Conservation (phyloP, 352 stramenopile species). For the Phytopythium delawarense region DNA sequence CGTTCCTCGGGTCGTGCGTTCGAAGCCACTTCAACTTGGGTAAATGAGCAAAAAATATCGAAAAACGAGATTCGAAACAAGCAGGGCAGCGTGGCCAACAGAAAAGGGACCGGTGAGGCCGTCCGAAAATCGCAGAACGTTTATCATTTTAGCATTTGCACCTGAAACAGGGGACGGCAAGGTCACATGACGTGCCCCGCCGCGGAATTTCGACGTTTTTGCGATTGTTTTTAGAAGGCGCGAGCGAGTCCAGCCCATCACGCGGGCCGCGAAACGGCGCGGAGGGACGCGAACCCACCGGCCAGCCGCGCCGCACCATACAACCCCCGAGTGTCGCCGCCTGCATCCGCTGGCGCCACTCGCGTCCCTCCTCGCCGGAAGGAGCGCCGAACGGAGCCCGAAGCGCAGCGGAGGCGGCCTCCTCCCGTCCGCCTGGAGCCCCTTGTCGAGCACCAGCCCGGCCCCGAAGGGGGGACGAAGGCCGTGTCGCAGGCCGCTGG, state of each 20-base stretch:
- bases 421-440: too few relatives aligned
- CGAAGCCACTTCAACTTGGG: background rate
- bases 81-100: background rate
- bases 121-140: background rate
- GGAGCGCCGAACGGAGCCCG: background rate
- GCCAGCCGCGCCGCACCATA: background rate
- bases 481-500: too few relatives aligned
- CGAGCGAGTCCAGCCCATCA: too few relatives aligned
- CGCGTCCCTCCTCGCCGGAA: background rate
- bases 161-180: too few relatives aligned
- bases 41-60: background rate
- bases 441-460: too few relatives aligned
- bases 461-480: too few relatives aligned
- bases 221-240: too few relatives aligned
- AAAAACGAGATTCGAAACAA: too few relatives aligned
- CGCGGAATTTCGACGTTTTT: background rate
- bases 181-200: too few relatives aligned
- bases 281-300: background rate
- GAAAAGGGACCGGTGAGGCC: background rate
- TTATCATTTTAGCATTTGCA: too few relatives aligned
- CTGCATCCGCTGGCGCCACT: background rate
- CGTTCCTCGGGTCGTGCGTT: background rate
- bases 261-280: background rate
- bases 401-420: too few relatives aligned
- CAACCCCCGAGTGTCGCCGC: too few relatives aligned